phyloP scores from a whole-genome alignment of 2,329 filamentous ascomycete genomes.

The Aspergillus chevalieri region DNA sequence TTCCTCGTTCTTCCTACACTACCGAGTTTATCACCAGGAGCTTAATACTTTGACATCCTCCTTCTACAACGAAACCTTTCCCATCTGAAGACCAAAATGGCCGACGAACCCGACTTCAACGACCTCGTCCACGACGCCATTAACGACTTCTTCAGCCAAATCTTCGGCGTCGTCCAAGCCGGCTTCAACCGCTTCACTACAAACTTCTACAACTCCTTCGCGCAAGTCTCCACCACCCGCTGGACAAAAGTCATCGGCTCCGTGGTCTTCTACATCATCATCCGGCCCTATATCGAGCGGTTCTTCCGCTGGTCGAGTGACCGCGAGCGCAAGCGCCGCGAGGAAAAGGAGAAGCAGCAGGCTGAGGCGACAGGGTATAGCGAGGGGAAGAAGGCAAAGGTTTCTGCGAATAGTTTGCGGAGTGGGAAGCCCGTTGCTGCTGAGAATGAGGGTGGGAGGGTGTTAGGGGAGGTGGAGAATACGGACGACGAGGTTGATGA shows the following conservation, averaged over 20 bases:
- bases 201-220: constrained; percentile 41
- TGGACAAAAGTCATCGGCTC: constrained; percentile 65
- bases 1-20: neutral
- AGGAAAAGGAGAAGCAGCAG: constrained; percentile 58
- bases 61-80: neutral
- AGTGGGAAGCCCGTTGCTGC: constrained; percentile 46
- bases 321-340: constrained; percentile 23
- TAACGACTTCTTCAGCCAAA: constrained; percentile 25
- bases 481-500: constrained; percentile 45
- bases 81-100: constrained; percentile 15
- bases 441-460: constrained; percentile 45
- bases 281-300: constrained; percentile 69
- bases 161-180: constrained; percentile 21
- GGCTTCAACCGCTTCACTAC: constrained; percentile 25
- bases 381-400: constrained; percentile 41
- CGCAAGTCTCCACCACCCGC: constrained; percentile 38
- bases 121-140: constrained; percentile 19
- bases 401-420: constrained; percentile 61
- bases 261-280: constrained; percentile 65
- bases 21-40: too few relatives aligned
- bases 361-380: constrained; percentile 19
- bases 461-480: constrained; percentile 30
- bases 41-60: neutral
- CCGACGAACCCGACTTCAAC: constrained; percentile 15
- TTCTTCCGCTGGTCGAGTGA: constrained; percentile 53